phyloP scores from a whole-genome alignment of 1,139 yeast genomes.

The Zygosaccharomyces sapae region DNA sequence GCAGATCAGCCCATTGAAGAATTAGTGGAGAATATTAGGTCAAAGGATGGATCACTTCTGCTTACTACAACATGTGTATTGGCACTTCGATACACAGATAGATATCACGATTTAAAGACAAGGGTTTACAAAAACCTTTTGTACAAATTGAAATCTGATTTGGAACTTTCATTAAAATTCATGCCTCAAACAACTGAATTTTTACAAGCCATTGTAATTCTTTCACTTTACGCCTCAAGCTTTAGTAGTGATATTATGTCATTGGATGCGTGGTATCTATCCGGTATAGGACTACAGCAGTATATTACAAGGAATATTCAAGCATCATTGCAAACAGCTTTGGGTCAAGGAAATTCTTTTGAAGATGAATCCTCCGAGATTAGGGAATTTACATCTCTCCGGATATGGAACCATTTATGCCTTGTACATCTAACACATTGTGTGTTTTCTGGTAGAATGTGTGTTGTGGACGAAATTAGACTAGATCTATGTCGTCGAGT shows the following conservation, averaged over 20 bases:
- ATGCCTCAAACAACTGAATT: constrained; percentile 52
- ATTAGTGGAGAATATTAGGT: constrained; percentile 49
- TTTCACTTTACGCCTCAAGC: constrained; percentile 59
- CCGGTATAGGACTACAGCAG: constrained; percentile 23
- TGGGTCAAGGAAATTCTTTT: constrained; percentile 2
- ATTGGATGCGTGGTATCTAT: constrained; percentile 25
- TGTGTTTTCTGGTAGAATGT: constrained; percentile 67
- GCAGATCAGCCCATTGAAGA: constrained; percentile 47
- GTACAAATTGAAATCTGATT: constrained; percentile 42
- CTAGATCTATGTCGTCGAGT: constrained; percentile 60
- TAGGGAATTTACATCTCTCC: constrained; percentile 30
- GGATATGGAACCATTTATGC: constrained; percentile 72
- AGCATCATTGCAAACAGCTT: constrained; percentile 11
- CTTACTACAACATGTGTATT: constrained; percentile 60
- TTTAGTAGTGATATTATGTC: constrained; percentile 39
- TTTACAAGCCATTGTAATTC: constrained; percentile 58
- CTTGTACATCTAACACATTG: constrained; percentile 68
- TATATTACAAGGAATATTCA: constrained; percentile 15
- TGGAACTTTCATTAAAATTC: constrained; percentile 43
- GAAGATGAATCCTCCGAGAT: constrained; percentile 18
- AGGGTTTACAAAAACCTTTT: constrained; percentile 39
- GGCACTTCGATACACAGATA: constrained; percentile 47
- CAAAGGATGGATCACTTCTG: constrained; percentile 52
- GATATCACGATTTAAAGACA: constrained; percentile 40
- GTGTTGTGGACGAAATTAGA: constrained; percentile 64